These are phyloP conservation scores for Lentinus brumalis DNA, from an alignment of 768 basidiomycete genomes.

Conservation along the genomic window DNA sequence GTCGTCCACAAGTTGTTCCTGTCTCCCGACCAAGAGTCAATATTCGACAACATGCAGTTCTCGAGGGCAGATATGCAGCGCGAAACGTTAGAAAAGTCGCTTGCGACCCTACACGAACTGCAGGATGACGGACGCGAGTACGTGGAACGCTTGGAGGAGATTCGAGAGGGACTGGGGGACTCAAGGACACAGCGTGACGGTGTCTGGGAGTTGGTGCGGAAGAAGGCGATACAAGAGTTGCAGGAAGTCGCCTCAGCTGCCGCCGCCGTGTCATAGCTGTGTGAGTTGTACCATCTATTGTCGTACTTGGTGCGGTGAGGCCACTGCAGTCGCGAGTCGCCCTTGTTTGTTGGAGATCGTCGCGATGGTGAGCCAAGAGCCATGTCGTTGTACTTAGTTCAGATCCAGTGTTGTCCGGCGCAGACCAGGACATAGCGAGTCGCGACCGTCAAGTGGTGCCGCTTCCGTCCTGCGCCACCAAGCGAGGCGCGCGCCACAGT, in stretches of 20 bases:
- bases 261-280: constrained; percentile 4
- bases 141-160: constrained; percentile 81
- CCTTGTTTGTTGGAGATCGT: too few relatives aligned
- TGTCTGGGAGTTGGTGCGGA: constrained; percentile 78
- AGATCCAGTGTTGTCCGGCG: too few relatives aligned
- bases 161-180: constrained; percentile 78
- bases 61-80: constrained; percentile 65
- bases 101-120: constrained; percentile 74
- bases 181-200: constrained; percentile 68
- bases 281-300: background rate
- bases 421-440: too few relatives aligned
- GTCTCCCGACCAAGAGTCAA: constrained; percentile 36
- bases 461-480: constrained; percentile 3
- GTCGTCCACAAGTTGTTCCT: constrained; percentile 70
- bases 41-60: constrained; percentile 63
- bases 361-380: background rate
- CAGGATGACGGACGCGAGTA: constrained; percentile 89
- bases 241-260: constrained; percentile 56
- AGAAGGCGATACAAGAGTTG: constrained; percentile 73
- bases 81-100: constrained; percentile 71
- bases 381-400: background rate
- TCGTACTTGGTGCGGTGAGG: background rate
- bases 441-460: background rate
- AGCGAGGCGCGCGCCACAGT: constrained; percentile 10
- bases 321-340: background rate